These are phyloP conservation scores for Cladorrhinum sp. DNA, from an alignment of 2,329 filamentous ascomycete species.

Conservation along the genomic window DNA sequence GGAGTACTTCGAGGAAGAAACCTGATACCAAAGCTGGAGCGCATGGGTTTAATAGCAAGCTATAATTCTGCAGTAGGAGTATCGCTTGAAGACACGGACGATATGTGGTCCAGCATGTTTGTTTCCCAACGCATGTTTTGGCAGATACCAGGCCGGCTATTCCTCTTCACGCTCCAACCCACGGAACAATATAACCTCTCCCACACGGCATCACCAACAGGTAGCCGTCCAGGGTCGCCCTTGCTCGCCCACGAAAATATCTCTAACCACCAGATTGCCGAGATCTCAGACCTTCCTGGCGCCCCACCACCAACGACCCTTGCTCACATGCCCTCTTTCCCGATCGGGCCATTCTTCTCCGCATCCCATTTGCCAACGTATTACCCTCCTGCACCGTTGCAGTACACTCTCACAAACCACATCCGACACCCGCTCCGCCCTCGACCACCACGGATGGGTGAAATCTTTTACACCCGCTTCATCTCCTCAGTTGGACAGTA, in stretches of 20 bases:
- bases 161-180: conserved; percentile 78
- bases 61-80: conserved; percentile 73
- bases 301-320: conserved; percentile 37
- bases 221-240: conserved; percentile 54
- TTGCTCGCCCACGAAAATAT: conserved; percentile 25
- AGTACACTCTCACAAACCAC: conserved; percentile 75
- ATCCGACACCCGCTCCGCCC: conserved; percentile 82
- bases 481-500: conserved; percentile 80
- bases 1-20: conserved; percentile 85
- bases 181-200: conserved; percentile 36
- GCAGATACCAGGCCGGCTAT: conserved; percentile 84
- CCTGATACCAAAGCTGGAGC: conserved; percentile 83
- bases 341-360: conserved; percentile 71
- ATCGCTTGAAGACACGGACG: conserved; percentile 57
- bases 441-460: conserved; percentile 85
- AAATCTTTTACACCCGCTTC: conserved; percentile 86
- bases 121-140: conserved; percentile 80
- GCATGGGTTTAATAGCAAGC: conserved; percentile 81
- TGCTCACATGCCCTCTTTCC: conserved; percentile 37
- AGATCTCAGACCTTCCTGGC: conserved; percentile 40
- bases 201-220: conserved; percentile 49
- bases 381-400: conserved; percentile 78
- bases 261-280: conserved; percentile 25
- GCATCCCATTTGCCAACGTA: conserved; percentile 85
- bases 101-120: conserved; percentile 78